phyloP scores from a whole-genome alignment of 2,329 filamentous ascomycete genomes.

The Metarhizium sp. region DNA sequence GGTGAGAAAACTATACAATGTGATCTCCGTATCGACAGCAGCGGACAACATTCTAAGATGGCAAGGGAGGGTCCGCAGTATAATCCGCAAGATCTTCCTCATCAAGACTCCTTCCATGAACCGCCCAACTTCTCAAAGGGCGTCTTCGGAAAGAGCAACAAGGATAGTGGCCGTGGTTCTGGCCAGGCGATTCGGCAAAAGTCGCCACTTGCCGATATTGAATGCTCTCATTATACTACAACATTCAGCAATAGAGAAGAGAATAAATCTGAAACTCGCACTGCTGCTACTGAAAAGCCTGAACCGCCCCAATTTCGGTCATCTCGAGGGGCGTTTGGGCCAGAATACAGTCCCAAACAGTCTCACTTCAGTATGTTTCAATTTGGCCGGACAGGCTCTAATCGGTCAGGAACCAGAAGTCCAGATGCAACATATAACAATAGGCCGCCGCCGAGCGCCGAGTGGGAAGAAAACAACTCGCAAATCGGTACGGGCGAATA shows the following conservation, averaged over 20 bases:
- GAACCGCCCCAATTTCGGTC: background rate
- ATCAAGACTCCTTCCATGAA: background rate
- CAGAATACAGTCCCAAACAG: background rate
- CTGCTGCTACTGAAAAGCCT: background rate
- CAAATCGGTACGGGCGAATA: background rate
- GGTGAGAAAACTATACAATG: background rate
- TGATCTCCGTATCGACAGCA: background rate
- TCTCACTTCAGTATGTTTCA: conserved; percentile 1
- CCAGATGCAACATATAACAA: background rate
- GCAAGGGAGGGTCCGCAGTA: background rate
- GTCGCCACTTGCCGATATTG: conserved; percentile 1
- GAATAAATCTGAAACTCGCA: background rate
- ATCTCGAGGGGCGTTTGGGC: conserved; percentile 3
- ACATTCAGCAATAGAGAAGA: background rate
- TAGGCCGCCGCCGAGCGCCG: background rate
- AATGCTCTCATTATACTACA: background rate
- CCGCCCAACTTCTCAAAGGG: background rate
- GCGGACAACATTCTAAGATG: background rate
- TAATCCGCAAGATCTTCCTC: background rate
- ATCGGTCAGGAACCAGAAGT: background rate
- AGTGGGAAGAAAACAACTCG: background rate
- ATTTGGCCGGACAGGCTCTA: background rate
- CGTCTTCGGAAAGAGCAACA: conserved; percentile 1
- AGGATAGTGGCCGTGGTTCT: background rate
- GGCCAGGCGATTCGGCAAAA: background rate